phyloP scores from a whole-genome alignment of 768 basidiomycete genomes.

The Paxillus involutus region DNA sequence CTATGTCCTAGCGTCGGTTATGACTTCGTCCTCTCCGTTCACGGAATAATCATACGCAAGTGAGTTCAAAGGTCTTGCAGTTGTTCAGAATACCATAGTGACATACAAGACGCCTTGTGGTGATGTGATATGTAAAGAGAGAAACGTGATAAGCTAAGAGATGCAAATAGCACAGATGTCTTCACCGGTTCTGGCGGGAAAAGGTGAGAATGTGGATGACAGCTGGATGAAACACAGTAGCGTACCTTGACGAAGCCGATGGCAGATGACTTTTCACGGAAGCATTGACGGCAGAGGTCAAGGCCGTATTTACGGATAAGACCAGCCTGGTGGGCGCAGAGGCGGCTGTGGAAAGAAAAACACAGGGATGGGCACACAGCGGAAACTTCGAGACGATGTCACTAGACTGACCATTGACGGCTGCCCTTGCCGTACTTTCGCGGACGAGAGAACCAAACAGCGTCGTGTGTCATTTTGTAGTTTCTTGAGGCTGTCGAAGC shows the following conservation, averaged over 20 bases:
- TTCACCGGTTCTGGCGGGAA: conserved; percentile 47
- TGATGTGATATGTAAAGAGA: neutral
- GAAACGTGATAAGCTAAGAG: conserved; percentile 5
- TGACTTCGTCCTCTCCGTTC: neutral
- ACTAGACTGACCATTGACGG: conserved; percentile 78
- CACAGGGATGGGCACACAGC: neutral
- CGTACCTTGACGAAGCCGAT: conserved; percentile 94
- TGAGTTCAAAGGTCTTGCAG: conserved; percentile 10
- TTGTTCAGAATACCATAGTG: conserved; percentile 17
- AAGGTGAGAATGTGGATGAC: neutral
- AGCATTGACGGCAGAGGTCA: conserved; percentile 97
- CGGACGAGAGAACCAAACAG: conserved; percentile 96
- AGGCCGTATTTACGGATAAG: conserved; percentile 97
- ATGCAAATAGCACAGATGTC: conserved; percentile 8
- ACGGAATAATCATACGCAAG: neutral
- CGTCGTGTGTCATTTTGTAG: conserved; percentile 91
- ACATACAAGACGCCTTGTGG: conserved; percentile 13
- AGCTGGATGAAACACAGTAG: neutral
- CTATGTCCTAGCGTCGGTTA: too few species aligned
- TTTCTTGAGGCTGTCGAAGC: conserved; percentile 6
- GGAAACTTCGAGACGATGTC: neutral
- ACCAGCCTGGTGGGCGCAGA: conserved; percentile 96
- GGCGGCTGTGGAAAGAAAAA: conserved; percentile 57
- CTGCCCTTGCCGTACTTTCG: conserved; percentile 94
- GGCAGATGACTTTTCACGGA: conserved; percentile 91